Evolutionary conservation across 2,329 filamentous ascomycete species (phyloP).

Genomic region (Akanthomyces uredinophilus): DNA sequence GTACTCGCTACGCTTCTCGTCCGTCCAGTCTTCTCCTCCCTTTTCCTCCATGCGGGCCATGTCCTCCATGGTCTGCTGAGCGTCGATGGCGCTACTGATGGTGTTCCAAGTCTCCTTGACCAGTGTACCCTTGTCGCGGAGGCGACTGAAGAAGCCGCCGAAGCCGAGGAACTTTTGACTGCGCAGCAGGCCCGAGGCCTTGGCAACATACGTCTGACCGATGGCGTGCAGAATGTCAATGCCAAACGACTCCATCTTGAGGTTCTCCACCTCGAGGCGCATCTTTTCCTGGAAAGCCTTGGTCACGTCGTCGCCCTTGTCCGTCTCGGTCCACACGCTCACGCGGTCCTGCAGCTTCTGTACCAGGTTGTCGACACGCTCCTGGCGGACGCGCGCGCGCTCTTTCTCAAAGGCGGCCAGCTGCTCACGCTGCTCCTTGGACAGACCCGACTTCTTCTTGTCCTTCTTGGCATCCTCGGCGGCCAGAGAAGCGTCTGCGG

Average conservation of each 20-base stretch:
- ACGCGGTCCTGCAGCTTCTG: constrained; percentile 86
- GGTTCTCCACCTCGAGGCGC: constrained; percentile 87
- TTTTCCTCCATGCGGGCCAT: constrained; percentile 95
- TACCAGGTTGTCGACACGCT: constrained; percentile 78
- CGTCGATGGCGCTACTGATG: constrained; percentile 91
- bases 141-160: constrained; percentile 84
- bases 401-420: constrained; percentile 84
- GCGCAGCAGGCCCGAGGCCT: constrained; percentile 82
- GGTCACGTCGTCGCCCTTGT: constrained; percentile 81
- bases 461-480: constrained; percentile 46
- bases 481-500: constrained; percentile 62
- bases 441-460: constrained; percentile 83
- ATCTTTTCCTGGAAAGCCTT: constrained; percentile 91
- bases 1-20: constrained; percentile 93
- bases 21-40: constrained; percentile 96
- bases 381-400: constrained; percentile 75
- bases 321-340: constrained; percentile 94
- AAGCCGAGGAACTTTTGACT: constrained; percentile 97
- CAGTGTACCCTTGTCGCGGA: constrained; percentile 94
- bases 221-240: constrained; percentile 95
- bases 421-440: constrained; percentile 90
- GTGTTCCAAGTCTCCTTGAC: constrained; percentile 99
- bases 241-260: constrained; percentile 99
- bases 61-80: constrained; percentile 97
- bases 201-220: constrained; percentile 82